Evolutionary conservation across 192 early-diverging fungal species (phyloP).

Genomic region (Backusella parvicylindrica): DNA sequence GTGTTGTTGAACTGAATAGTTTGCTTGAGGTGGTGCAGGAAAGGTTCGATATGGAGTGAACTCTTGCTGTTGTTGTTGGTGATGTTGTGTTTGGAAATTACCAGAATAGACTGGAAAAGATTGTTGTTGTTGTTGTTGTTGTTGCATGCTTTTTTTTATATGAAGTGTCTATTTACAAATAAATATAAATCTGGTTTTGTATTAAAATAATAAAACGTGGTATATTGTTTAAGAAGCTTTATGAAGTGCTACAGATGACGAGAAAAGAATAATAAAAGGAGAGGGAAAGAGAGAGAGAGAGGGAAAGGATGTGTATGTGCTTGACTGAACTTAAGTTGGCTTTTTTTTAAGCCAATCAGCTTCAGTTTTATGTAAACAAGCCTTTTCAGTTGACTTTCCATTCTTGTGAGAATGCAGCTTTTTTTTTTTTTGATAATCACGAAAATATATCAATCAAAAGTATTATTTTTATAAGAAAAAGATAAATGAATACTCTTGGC

Average conservation of each 20-base stretch:
- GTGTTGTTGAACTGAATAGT: not conserved
- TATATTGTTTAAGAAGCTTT: not conserved
- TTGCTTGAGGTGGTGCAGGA: not conserved
- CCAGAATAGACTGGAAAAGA: not conserved
- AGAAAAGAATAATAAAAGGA: not conserved
- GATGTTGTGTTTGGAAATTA: not conserved
- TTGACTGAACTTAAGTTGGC: not conserved
- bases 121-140: not conserved
- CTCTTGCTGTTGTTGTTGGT: not conserved
- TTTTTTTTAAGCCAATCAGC: not conserved
- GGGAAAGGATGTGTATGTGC: not conserved
- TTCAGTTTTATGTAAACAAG: not conserved
- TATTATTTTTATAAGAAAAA: not conserved
- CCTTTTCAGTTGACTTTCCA: no score
- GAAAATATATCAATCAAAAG: no score
- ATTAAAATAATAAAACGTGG: not conserved
- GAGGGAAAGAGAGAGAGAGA: not conserved
- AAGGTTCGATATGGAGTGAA: not conserved
- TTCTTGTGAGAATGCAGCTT: no score
- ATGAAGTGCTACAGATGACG: not conserved
- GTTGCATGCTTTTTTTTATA: not conserved
- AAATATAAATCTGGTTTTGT: not conserved
- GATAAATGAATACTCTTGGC: not conserved
- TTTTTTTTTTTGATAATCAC: no score
- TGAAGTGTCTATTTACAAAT: not conserved